phyloP scores from a whole-genome alignment of 345 rosid genomes.

The Aquilaria malaccensis region DNA sequence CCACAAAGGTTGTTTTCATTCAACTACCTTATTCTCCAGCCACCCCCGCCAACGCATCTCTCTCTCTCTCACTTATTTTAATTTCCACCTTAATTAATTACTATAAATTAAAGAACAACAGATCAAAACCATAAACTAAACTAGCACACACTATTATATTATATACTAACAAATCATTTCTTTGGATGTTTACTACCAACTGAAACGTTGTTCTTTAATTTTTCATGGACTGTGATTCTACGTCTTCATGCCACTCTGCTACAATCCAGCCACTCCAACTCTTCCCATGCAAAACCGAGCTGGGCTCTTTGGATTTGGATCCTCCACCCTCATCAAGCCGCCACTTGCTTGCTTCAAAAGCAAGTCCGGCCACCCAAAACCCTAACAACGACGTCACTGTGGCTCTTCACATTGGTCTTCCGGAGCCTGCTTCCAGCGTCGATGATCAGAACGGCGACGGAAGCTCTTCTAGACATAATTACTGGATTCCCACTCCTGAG shows the following conservation, averaged over 20 bases:
- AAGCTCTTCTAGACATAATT: conserved; percentile 2
- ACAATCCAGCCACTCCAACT: conserved; percentile 39
- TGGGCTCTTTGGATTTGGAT: conserved; percentile 4
- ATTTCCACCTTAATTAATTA: no score
- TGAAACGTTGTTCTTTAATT: no score
- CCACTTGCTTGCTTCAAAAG: conserved; percentile 15
- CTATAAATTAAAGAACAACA: no score
- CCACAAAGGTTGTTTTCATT: conserved; percentile 58
- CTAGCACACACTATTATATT: no score
- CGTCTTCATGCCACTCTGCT: conserved; percentile 18
- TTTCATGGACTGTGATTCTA: conserved; percentile 12
- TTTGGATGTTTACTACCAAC: no score
- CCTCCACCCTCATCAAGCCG: conserved; percentile 26
- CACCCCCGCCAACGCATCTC: no score
- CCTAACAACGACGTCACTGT: conserved; percentile 42
- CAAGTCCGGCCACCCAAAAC: conserved; percentile 16
- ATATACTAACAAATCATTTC: no score
- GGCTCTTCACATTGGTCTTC: conserved; percentile 74
- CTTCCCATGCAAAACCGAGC: conserved; percentile 26
- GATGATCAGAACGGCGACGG: conserved; percentile 8
- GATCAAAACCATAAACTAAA: no score
- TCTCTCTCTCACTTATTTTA: no score
- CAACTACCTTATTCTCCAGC: conserved; percentile 39
- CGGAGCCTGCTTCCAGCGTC: conserved; percentile 25
- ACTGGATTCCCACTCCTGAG: conserved; percentile 81